Conservation (phyloP, 2,329 filamentous ascomycete species). For the Purpureocillium takamizusanense region DNA sequence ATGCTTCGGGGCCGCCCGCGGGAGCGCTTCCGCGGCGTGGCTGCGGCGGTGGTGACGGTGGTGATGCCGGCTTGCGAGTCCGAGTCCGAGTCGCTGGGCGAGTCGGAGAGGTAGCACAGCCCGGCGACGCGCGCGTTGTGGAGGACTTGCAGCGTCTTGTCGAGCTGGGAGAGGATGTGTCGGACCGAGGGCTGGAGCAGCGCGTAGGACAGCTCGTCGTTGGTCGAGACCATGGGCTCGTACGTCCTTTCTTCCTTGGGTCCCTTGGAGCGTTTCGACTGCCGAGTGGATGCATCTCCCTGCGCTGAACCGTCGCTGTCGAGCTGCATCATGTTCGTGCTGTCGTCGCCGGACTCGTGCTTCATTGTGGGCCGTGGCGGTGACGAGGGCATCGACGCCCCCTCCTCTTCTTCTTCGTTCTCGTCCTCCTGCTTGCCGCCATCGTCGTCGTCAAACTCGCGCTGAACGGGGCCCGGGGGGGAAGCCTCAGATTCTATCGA, state of each 20-base stretch:
- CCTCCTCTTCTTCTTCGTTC: background rate
- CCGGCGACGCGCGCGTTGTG: constrained; percentile 54
- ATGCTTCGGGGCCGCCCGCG: constrained; percentile 17
- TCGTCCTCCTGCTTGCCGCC: too few species aligned
- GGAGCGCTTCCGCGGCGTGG: constrained; percentile 8
- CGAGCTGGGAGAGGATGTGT: constrained; percentile 62
- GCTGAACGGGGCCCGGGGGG: background rate
- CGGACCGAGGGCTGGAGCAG: constrained; percentile 60
- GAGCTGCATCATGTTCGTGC: background rate
- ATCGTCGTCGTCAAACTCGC: background rate
- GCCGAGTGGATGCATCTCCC: background rate
- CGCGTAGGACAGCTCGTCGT: constrained; percentile 58
- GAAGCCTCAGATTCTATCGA: constrained; percentile 4
- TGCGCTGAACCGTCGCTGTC: constrained; percentile 3
- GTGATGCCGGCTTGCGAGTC: constrained; percentile 9
- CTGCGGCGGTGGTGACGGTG: background rate
- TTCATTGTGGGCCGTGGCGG: constrained; percentile 1
- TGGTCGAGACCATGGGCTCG: constrained; percentile 50
- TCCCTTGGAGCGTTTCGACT: background rate
- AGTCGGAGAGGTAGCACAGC: constrained; percentile 28
- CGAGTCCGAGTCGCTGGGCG: constrained; percentile 27
- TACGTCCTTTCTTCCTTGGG: constrained; percentile 15
- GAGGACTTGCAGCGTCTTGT: constrained; percentile 59
- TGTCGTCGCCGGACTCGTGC: constrained; percentile 1
- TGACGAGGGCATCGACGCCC: constrained; percentile 6